Percentiles rank a stretch among this genome's conserved stretches.
Conservation (phyloP, 176 grass and related monocot genomes). For the Dendrocalamus sinicus region DNA sequence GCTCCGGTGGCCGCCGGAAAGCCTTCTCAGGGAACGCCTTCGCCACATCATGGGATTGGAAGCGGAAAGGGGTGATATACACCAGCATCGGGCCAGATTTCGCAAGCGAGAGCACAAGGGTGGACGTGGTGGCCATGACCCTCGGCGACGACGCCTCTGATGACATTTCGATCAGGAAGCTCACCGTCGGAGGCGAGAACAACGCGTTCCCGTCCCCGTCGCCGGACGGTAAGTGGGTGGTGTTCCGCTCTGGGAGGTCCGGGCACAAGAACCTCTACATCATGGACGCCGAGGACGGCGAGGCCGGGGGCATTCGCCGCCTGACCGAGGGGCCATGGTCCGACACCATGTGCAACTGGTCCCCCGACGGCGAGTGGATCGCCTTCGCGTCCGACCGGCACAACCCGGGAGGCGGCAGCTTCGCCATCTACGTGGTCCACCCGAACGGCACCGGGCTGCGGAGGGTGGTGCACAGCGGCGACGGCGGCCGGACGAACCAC, state of each 20-base stretch:
- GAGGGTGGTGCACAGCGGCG: constrained; percentile 71
- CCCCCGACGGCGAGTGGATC: constrained; percentile 91
- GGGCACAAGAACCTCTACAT: constrained; percentile 95
- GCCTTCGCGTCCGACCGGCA: constrained; percentile 86
- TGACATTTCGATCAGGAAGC: constrained; percentile 58
- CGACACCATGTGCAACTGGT: constrained; percentile 83
- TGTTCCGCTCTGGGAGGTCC: constrained; percentile 77
- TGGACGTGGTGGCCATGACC: constrained; percentile 75
- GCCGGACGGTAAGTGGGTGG: constrained; percentile 88
- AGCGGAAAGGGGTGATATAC: constrained; percentile 78
- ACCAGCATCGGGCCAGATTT: constrained; percentile 73
- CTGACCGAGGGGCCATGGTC: constrained; percentile 44
- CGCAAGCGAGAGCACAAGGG: constrained; percentile 62
- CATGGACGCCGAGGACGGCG: constrained; percentile 73
- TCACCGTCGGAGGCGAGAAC: constrained; percentile 63
- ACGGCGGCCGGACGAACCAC: constrained; percentile 77
- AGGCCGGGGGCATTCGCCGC: constrained; percentile 61
- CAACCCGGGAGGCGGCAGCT: constrained; percentile 69
- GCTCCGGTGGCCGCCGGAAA: constrained; percentile 52
- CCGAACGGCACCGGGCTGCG: constrained; percentile 81
- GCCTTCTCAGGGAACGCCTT: constrained; percentile 79
- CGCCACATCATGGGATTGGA: constrained; percentile 86
- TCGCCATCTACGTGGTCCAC: constrained; percentile 81
- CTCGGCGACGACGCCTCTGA: constrained; percentile 41
- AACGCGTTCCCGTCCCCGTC: constrained; percentile 91